These are phyloP conservation scores for Backusella mclennaniae DNA, from an alignment of 192 early-diverging fungal genomes.

Conservation along the genomic window DNA sequence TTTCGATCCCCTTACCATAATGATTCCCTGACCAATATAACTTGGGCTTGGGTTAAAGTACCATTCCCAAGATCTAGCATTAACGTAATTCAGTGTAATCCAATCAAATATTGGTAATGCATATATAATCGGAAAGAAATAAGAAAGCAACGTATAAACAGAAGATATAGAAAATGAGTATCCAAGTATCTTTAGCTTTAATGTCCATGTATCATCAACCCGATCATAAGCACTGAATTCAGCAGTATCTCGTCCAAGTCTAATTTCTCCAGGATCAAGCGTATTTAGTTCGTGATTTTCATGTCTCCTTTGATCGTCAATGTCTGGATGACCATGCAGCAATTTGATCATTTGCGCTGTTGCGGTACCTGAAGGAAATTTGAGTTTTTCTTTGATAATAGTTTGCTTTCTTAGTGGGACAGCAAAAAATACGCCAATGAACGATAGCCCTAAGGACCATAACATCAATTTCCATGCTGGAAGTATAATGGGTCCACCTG, in stretches of 20 bases:
- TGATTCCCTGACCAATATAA: conserved; percentile 77
- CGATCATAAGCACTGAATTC: conserved; percentile 11
- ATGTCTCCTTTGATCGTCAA: conserved; percentile 14
- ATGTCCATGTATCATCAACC: conserved; percentile 56
- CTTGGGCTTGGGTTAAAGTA: conserved; percentile 69
- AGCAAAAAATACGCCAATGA: conserved; percentile 90
- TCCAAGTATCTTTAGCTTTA: conserved; percentile 52
- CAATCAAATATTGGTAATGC: conserved; percentile 60
- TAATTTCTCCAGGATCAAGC: neutral
- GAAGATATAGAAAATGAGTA: conserved; percentile 62
- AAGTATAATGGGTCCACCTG: conserved; percentile 50
- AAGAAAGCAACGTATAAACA: conserved; percentile 61
- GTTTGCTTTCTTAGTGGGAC: conserved; percentile 76
- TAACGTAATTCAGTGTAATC: conserved; percentile 44
- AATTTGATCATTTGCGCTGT: conserved; percentile 85
- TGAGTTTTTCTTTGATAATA: conserved; percentile 77
- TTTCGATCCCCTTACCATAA: conserved; percentile 51
- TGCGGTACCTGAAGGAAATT: conserved; percentile 83
- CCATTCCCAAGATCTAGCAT: conserved; percentile 65
- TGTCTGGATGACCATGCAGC: conserved; percentile 46
- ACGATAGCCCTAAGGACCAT: conserved; percentile 76
- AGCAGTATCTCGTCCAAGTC: neutral
- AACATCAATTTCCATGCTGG: conserved; percentile 52
- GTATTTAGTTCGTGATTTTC: neutral
- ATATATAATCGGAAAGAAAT: conserved; percentile 59